Evolutionary conservation across 257 asterid species (phyloP), one percentile per base, ranked within the genome.

Genomic region (Nicotiana knightiana): DNA sequence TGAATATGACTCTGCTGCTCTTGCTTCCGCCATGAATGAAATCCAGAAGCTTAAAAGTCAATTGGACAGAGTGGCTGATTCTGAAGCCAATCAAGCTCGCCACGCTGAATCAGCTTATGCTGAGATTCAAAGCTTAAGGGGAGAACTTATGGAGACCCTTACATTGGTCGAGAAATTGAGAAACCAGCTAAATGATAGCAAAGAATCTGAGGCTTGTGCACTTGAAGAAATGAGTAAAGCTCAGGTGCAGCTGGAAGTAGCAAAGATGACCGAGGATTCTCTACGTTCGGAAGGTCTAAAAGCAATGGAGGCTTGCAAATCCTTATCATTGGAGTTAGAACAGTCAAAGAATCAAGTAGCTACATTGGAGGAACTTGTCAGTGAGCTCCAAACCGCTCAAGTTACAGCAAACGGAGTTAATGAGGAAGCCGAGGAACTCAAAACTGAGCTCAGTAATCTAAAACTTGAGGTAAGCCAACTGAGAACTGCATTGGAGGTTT

Each of bases 11-110:
- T 89, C 94, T 2, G 76, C 90, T 61, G 93, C 99, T 16, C 84
- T 94, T 64, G 87, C 94, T 81, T 88, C 95, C 70, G 94, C 98
- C 18, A 83, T 89, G 86, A 89, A 86, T 79, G 99, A 96, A 89
- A 90, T 92, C 46, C 97, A 90, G 86, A 88, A 88, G 88, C 98
- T 96, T 79, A 94, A 91, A 84, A 33, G 33, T 55, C 97, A 93
- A 84, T 81, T 96, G 5, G 92, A 89, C 57, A 77, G 89, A 57
- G 81, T 87, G 57, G 86, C 87, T 15, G 97, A 93, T 76, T 91
- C 96, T 1, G 97, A 91, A 83, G 89, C 92, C 65, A 84, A 93
- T 57, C 97, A 89, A 78, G 93, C 93, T 64, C 15, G 98, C 55
- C 96, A 87, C 43, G 92, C 97, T 11, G 98, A 96, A 83, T 88